Evolutionary conservation across 2,329 filamentous ascomycete species (phyloP).

Genomic region (Teratosphaeria nubilosa): DNA sequence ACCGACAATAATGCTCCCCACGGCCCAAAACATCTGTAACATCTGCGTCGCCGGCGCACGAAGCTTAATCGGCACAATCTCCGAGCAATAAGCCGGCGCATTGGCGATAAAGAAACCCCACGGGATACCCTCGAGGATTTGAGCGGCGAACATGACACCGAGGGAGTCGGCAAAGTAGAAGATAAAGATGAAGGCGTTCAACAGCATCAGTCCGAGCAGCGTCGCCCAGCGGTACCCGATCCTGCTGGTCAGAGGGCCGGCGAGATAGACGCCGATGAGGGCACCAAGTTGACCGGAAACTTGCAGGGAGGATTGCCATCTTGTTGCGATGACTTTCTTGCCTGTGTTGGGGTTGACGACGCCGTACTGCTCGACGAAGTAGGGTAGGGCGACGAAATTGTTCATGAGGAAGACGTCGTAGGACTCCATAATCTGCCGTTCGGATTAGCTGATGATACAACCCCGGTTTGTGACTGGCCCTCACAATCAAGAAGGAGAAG

Average conservation of each 20-base stretch:
- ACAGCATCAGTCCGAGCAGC: slow-evolving; percentile 43
- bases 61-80: slow-evolving; percentile 51
- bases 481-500: slow-evolving; percentile 48
- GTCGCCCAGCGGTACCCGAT: slow-evolving; percentile 53
- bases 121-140: slow-evolving; percentile 52
- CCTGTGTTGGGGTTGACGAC: slow-evolving; percentile 17
- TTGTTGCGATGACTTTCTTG: slow-evolving; percentile 35
- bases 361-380: slow-evolving; percentile 41
- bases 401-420: slow-evolving; percentile 54
- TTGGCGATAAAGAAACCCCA: slow-evolving; percentile 60
- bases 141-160: slow-evolving; percentile 39
- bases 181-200: slow-evolving; percentile 52
- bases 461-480: slow-evolving; percentile 10
- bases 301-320: slow-evolving; percentile 51
- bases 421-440: slow-evolving; percentile 51
- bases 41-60: slow-evolving; percentile 51
- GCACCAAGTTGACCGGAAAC: slow-evolving; percentile 48
- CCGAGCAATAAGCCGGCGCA: slow-evolving; percentile 51
- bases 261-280: slow-evolving; percentile 49
- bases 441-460: not conserved
- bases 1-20: slow-evolving; percentile 51
- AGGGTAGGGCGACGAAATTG: slow-evolving; percentile 45
- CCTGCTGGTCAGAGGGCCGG: slow-evolving; percentile 49
- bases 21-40: slow-evolving; percentile 58
- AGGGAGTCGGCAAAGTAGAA: slow-evolving; percentile 47